Evolutionary conservation across 1,284 basidiomycete genomes (phyloP).

Genomic region (Stereum hirsutum): DNA sequence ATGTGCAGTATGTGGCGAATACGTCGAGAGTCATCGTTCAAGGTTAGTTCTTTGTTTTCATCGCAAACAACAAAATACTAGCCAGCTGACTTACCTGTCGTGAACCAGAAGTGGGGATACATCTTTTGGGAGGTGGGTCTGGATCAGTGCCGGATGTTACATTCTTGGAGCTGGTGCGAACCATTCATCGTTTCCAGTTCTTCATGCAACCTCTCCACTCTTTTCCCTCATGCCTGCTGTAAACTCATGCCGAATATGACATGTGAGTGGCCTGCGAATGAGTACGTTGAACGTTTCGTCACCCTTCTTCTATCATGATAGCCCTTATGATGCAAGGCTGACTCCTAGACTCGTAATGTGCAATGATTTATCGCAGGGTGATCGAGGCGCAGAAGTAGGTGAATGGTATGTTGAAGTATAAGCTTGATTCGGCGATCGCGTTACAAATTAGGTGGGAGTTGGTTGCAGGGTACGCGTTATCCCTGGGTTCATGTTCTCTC

Average conservation of each 20-base stretch:
- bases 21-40: constrained; percentile 38
- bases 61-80: no score
- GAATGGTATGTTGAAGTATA: background rate
- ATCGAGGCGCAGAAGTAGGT: background rate
- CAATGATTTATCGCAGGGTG: background rate
- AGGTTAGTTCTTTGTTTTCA: no score
- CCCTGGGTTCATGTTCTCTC: background rate
- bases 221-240: no score
- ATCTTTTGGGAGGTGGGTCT: background rate
- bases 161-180: background rate
- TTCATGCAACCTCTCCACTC: no score
- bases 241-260: no score
- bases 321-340: no score
- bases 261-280: no score
- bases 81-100: background rate
- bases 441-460: background rate
- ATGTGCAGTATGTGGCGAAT: constrained; percentile 46
- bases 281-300: no score
- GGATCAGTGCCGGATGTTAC: background rate
- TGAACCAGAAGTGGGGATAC: background rate
- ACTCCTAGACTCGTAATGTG: no score
- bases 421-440: background rate
- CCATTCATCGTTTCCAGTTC: no score
- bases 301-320: no score
- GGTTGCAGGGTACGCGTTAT: background rate